Base-by-base conservation (phyloP, 345 rosid genomes). In the Aurinia saxatilis region DNA sequence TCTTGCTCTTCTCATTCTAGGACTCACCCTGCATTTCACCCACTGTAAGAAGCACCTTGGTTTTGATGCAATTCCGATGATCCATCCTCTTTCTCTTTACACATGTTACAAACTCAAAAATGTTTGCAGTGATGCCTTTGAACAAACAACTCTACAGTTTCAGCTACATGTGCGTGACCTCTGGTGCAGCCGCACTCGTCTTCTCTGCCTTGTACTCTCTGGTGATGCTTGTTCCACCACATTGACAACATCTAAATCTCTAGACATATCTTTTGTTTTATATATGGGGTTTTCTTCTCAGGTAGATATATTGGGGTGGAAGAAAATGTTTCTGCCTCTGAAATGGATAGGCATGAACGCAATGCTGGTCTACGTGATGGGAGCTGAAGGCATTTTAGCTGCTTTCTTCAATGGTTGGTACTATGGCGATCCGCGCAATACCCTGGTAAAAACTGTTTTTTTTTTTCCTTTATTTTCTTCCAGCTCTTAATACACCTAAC, bases 301-400 rank as follows among this genome's bases (percentile, higher is more conserved):
- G 95, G 96, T 91, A 30, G 96, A 92, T 52, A 63, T 86, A 9
- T 50, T 74, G 82, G 78, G 57, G 47, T 47, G 79, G 67, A 76
- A 68, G 60, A 58, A 12, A 42, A 15, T 77, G 11, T 85, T 86
- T 71, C 77, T 83, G 33, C 91, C 92, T 41, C 64, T 92, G 7
- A 56, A 82, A 76, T 89, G 98, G 96, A 92, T 89, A 19, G 96
- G 98, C 45, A 83, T 84, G 98, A 92, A 89, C 39, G 91, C 95
- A 1, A 88, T 92, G 96, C 73, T 92, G 14, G 98, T 92, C 21
- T 92, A 88, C 55, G 98, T 92, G 4, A 82, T 88, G 96, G 98
- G 96, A 57, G 98, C 96, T 36, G 95, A 78, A 78, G 93, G 88
- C 62, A 81, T 92, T 12, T 86, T 92, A 47, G 93, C 92, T 25